These are phyloP conservation scores for Alternaria panax DNA, from an alignment of 2,329 filamentous ascomycete species.

Conservation along the genomic window DNA sequence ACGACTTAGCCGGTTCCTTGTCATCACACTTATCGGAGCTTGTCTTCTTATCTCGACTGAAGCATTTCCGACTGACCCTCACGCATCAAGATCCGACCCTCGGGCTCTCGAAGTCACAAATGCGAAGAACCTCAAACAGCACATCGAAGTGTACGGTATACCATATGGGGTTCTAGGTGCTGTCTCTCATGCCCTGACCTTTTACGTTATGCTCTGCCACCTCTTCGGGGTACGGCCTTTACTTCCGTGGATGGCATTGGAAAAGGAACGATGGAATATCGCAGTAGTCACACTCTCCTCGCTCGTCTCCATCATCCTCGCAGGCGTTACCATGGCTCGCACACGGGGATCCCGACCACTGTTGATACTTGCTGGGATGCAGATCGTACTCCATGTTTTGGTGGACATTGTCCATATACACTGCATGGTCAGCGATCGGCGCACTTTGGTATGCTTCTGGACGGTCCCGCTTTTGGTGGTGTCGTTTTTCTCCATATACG, in stretches of 20 bases:
- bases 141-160: conserved; percentile 12
- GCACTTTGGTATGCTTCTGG: neutral
- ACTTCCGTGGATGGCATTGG: neutral
- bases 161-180: conserved; percentile 12
- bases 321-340: conserved; percentile 7
- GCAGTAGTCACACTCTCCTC: conserved; percentile 2
- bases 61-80: neutral
- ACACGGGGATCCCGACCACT: conserved; percentile 4
- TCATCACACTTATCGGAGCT: neutral
- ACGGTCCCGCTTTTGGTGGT: conserved; percentile 3
- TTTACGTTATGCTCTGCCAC: conserved; percentile 13
- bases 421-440: conserved; percentile 2
- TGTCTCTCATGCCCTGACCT: conserved; percentile 8
- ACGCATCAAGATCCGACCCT: neutral
- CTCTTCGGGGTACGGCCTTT: conserved; percentile 6
- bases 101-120: conserved; percentile 4
- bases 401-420: conserved; percentile 8
- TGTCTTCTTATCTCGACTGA: neutral
- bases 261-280: conserved; percentile 3
- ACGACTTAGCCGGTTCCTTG: neutral
- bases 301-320: conserved; percentile 11
- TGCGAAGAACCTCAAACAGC: conserved; percentile 4
- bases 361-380: conserved; percentile 12
- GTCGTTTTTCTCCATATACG: conserved; percentile 9
- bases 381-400: conserved; percentile 8